phyloP scores from a whole-genome alignment of 257 asterid species.

The Petunia axillaris region DNA sequence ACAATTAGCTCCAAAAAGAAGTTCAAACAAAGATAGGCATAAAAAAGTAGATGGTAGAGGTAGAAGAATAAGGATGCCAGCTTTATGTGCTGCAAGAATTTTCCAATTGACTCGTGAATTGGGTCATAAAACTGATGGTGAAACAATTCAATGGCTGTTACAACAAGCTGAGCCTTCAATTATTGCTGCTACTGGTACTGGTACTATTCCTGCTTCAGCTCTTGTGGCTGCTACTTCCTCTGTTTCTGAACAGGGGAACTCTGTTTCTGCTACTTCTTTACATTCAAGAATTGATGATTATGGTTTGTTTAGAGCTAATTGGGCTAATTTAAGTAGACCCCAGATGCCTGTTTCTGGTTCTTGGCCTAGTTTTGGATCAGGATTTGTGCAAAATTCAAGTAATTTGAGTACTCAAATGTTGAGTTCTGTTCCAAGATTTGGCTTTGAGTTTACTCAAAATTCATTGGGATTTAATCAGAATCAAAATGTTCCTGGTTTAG shows the following conservation, averaged over 20 bases:
- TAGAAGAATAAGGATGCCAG: slow-evolving; percentile 69
- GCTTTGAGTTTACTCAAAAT: slow-evolving; percentile 39
- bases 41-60: slow-evolving; percentile 79
- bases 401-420: slow-evolving; percentile 30
- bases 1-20: slow-evolving; percentile 53
- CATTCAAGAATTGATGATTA: slow-evolving; percentile 10
- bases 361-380: slow-evolving; percentile 53
- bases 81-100: slow-evolving; percentile 68
- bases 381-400: slow-evolving; percentile 43
- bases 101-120: slow-evolving; percentile 67
- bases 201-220: slow-evolving; percentile 76
- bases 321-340: slow-evolving; percentile 41
- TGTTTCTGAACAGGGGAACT: slow-evolving; percentile 53
- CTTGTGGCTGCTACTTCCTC: slow-evolving; percentile 50
- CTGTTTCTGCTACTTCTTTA: slow-evolving; percentile 33
- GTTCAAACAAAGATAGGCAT: slow-evolving; percentile 69
- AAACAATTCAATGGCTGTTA: slow-evolving; percentile 73
- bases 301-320: background rate
- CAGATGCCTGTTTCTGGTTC: slow-evolving; percentile 35
- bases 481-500: slow-evolving; percentile 60
- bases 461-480: slow-evolving; percentile 40
- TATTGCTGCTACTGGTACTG: slow-evolving; percentile 70
- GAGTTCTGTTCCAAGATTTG: slow-evolving; percentile 42
- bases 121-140: slow-evolving; percentile 77
- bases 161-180: slow-evolving; percentile 77